Base-by-base conservation (phyloP, 2,329 filamentous ascomycete genomes). In the Neonectria magnoliae region DNA sequence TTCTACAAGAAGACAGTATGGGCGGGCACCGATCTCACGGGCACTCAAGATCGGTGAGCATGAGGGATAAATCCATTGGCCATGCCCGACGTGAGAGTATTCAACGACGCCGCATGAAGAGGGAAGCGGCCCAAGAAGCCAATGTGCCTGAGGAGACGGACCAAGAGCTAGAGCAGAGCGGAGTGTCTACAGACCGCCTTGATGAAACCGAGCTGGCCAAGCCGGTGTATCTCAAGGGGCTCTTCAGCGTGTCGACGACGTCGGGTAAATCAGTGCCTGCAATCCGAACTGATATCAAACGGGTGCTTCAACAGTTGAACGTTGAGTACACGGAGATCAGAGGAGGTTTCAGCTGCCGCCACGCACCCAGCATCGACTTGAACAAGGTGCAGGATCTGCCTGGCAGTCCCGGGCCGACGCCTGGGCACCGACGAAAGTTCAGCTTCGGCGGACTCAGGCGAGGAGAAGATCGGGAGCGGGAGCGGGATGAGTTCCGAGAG, bases 201-300 rank as follows among this genome's bases (percentile, higher is more conserved):
- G 86, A 88, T 66, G 89, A 88, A 70, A 90, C 91, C 5, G 93
- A 97, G 70, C 88, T 95, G 65, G 90, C 95, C 57, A 98, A 97
- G 78, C 96, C 96, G 0, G 96, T 98, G 3, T 98, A 92, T 78
- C 87, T 99, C 62, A 99, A 98, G 80, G 96, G 96, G 5, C 85
- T 99, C 18, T 98, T 99, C 81, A 98, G 95, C 74, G 96, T 98
- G 58, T 97, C 93, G 4, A 99, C 96, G 0, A 99, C 96, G 7
- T 98, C 94, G 62, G 96, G 91, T 75, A 97, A 97, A 76, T 93
- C 95, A 1, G 88, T 98, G 11, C 84, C 90, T 1, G 89, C 93
- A 64, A 99, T 99, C 67, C 90, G 95, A 42, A 84, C 89, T 7
- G 96, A 99, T 76, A 93, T 99, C 71, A 97, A 97, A 75, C 88